These are phyloP conservation scores for Erythrophleum ivorense DNA, from an alignment of 331 rosid species.

Conservation along the genomic window DNA sequence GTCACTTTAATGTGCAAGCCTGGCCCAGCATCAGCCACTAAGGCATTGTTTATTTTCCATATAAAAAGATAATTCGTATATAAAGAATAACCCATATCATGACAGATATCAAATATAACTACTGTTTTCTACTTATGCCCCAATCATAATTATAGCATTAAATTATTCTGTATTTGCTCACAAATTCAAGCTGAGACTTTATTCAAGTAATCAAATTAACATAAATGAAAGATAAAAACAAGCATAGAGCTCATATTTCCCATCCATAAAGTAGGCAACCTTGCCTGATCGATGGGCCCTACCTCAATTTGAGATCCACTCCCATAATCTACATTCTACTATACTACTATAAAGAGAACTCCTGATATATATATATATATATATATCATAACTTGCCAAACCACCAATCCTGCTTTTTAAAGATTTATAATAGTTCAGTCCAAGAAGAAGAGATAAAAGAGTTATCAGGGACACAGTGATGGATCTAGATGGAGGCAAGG, in stretches of 20 bases:
- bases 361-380: no score
- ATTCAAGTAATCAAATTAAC: not conserved
- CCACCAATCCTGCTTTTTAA: not conserved
- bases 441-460: not conserved
- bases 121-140: not conserved
- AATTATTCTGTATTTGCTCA: slow-evolving; percentile 5
- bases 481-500: no score
- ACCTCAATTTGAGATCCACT: slow-evolving; percentile 2
- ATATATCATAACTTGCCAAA: not conserved
- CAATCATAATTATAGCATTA: not conserved
- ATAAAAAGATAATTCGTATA: not conserved
- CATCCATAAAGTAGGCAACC: not conserved
- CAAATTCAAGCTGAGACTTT: not conserved
- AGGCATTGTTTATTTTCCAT: not conserved
- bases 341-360: not conserved
- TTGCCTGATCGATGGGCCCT: not conserved
- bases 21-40: not conserved
- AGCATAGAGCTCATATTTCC: not conserved
- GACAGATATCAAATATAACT: not conserved
- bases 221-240: not conserved
- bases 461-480: no score
- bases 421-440: not conserved
- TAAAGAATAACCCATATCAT: not conserved
- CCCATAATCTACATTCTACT: not conserved
- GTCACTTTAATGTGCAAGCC: not conserved